A percentile compares a stretch with the other conserved stretches of the same genome.
phyloP scores from a whole-genome alignment of 2,329 filamentous ascomycete species.

The Cladophialophora carrionii region DNA sequence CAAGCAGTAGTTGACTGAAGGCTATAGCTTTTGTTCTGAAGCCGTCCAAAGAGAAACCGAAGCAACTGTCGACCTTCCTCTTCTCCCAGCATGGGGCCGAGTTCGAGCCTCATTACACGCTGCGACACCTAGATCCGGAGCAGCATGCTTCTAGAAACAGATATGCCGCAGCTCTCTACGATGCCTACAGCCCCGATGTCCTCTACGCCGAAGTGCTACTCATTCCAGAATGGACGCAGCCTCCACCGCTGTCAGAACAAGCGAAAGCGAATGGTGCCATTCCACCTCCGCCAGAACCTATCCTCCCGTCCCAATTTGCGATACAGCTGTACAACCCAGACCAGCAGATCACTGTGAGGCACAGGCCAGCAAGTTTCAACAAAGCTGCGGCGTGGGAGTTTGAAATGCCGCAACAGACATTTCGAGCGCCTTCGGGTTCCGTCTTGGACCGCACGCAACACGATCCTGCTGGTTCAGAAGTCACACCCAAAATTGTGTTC shows the following conservation, averaged over 20 bases:
- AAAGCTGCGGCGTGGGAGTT: slow-evolving; percentile 85
- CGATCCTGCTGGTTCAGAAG: slow-evolving; percentile 59
- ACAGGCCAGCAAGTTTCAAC: slow-evolving; percentile 75
- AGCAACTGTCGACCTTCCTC: slow-evolving; percentile 47
- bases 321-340: slow-evolving; percentile 94
- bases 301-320: slow-evolving; percentile 76
- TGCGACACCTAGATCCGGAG: slow-evolving; percentile 75
- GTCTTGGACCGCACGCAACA: slow-evolving; percentile 73
- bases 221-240: slow-evolving; percentile 82
- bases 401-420: slow-evolving; percentile 83
- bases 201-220: slow-evolving; percentile 86
- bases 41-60: slow-evolving; percentile 52
- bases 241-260: slow-evolving; percentile 78
- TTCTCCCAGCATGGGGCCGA: slow-evolving; percentile 76
- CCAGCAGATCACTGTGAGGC: slow-evolving; percentile 71
- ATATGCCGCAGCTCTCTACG: slow-evolving; percentile 84
- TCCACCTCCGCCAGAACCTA: slow-evolving; percentile 67
- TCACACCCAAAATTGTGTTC: slow-evolving; percentile 76
- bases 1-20: slow-evolving; percentile 23
- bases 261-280: slow-evolving; percentile 70
- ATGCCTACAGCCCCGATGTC: slow-evolving; percentile 77
- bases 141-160: slow-evolving; percentile 72
- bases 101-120: slow-evolving; percentile 75
- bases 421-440: slow-evolving; percentile 77
- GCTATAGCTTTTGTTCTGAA: slow-evolving; percentile 63